Percentiles rank a stretch among this genome's conserved stretches.
phyloP scores from a whole-genome alignment of 495 filamentous ascomycete species.

The Tuber magnatum region DNA sequence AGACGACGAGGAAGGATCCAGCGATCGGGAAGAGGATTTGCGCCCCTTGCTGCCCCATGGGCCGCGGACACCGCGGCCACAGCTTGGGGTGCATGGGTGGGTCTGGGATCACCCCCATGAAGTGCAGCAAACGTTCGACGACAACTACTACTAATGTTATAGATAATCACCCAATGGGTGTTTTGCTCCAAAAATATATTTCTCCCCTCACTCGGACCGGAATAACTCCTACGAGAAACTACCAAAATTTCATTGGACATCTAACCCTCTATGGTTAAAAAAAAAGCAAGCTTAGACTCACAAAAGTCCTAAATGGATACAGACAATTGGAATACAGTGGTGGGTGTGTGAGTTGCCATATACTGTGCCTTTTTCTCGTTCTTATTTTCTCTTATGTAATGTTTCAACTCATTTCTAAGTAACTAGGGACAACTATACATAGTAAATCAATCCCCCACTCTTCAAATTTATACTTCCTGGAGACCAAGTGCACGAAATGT shows the following conservation, averaged over 20 bases:
- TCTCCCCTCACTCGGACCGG: neutral
- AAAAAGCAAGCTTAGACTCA: neutral
- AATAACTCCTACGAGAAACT: neutral
- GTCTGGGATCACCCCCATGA: neutral
- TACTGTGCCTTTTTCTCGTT: neutral
- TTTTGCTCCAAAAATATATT: neutral
- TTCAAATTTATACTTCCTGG: neutral
- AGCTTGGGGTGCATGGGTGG: neutral
- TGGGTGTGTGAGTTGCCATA: neutral
- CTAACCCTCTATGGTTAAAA: neutral
- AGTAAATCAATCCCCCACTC: neutral
- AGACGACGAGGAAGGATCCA: neutral
- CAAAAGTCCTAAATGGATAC: too few relatives aligned
- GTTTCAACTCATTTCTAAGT: too few relatives aligned
- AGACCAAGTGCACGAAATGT: neutral
- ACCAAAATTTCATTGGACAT: neutral
- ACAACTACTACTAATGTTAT: neutral
- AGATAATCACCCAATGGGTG: neutral
- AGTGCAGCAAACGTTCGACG: neutral
- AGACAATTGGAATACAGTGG: neutral
- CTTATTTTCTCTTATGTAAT: neutral
- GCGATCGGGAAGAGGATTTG: neutral
- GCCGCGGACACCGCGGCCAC: neutral
- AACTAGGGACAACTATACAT: neutral
- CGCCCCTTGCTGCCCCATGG: neutral